These are phyloP conservation scores for Fusarium pseudoanthophilum DNA, from an alignment of 2,329 filamentous ascomycete genomes.

Conservation along the genomic window DNA sequence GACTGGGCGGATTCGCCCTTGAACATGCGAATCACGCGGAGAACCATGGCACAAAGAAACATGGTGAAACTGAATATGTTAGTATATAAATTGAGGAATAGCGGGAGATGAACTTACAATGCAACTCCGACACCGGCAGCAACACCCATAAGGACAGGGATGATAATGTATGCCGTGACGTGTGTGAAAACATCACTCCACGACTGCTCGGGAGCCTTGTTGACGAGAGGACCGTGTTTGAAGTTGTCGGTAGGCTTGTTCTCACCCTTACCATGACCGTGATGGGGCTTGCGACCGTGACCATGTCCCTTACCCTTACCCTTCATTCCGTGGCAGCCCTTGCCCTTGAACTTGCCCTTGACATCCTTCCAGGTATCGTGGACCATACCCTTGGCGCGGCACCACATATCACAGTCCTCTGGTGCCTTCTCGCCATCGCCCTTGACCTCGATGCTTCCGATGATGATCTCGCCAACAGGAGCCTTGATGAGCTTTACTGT, in stretches of 20 bases:
- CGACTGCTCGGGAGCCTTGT: constrained; percentile 43
- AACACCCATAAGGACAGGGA: constrained; percentile 76
- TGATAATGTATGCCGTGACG: constrained; percentile 70
- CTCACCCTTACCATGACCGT: constrained; percentile 32
- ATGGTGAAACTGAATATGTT: constrained; percentile 66
- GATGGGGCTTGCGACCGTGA: constrained; percentile 23
- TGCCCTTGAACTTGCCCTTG: constrained; percentile 41
- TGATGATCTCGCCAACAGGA: constrained; percentile 63
- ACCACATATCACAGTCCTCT: constrained; percentile 61
- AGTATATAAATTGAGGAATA: constrained; percentile 30
- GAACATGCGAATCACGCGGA: constrained; percentile 67
- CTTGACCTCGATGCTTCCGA: constrained; percentile 59
- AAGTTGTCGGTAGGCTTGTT: constrained; percentile 38
- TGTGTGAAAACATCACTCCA: constrained; percentile 64
- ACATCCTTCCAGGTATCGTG: constrained; percentile 44
- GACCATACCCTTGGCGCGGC: constrained; percentile 56
- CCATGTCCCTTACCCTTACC: not conserved
- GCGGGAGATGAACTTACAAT: constrained; percentile 58
- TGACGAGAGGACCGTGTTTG: constrained; percentile 19
- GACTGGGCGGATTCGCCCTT: constrained; percentile 28
- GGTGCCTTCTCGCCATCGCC: constrained; percentile 32
- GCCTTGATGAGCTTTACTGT: constrained; percentile 72
- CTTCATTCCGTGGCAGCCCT: constrained; percentile 44
- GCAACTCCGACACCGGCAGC: constrained; percentile 75
- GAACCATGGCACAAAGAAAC: constrained; percentile 70